Conservation (phyloP, 164 flowering plant genomes). For the Vitis amurensis region DNA sequence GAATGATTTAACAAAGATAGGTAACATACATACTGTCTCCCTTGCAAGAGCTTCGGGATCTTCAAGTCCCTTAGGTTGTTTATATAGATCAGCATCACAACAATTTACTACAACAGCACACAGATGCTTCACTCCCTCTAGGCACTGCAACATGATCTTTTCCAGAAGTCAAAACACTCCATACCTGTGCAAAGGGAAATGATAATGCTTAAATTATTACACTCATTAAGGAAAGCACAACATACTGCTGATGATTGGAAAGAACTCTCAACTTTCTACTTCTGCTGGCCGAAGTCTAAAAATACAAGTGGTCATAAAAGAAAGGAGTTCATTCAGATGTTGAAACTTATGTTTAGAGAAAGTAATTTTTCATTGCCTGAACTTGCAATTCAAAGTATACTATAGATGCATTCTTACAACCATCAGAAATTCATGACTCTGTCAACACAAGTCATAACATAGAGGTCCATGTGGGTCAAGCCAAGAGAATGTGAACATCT, state of each 20-base stretch:
- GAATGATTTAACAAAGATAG: slow-evolving; percentile 3
- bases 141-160: slow-evolving; percentile 70
- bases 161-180: slow-evolving; percentile 45
- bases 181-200: slow-evolving; percentile 36
- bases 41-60: slow-evolving; percentile 70
- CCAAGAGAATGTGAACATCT: too few species aligned
- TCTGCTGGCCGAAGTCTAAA: background rate
- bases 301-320: too few species aligned
- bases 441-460: too few species aligned
- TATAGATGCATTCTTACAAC: too few species aligned
- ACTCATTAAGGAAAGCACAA: background rate
- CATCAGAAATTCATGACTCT: too few species aligned
- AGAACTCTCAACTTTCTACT: background rate
- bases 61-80: slow-evolving; percentile 53
- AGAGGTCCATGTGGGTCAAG: too few species aligned
- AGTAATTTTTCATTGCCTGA: too few species aligned
- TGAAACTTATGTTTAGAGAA: background rate
- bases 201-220: background rate
- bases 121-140: slow-evolving; percentile 64
- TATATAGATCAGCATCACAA: slow-evolving; percentile 49
- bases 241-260: background rate
- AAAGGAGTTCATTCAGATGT: too few species aligned
- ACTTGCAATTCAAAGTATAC: too few species aligned
- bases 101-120: slow-evolving; percentile 45
- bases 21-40: slow-evolving; percentile 66